Base-by-base conservation (phyloP, 176 grass and related monocot species). In the Triticum timopheevii region DNA sequence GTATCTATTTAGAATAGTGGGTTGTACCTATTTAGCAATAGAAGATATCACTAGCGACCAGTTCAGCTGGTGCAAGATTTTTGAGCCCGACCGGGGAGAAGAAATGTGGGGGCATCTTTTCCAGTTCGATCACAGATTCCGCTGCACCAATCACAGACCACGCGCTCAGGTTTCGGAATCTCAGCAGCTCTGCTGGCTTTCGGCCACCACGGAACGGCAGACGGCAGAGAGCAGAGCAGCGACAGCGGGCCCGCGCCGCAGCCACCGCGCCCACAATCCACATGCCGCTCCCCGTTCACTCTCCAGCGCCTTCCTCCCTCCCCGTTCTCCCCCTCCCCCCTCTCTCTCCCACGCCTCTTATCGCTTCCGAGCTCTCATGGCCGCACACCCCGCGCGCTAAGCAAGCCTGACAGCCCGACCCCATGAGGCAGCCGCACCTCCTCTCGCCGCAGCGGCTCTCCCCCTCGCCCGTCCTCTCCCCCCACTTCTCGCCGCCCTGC, bases 371-470 rank as follows among this genome's bases (percentile, higher is more conserved):
- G 71, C 59, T 83, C 79, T 62, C 20, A 87, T 87, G 79, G 88
- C 86, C 84, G 17, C 58, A 83, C 61, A 25, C 70, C 86, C 38
- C 19, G 3, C 88, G 36, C 62, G 67, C 22, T 88, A 35, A 76
- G 73, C n/a, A 69, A 80, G 8, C 20, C 80, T 28, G 80, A 83
- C 80, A 56, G 76, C 77, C 62, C 36, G 73, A 66, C 44, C 49
- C 45, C 90, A 98, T 95, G 87, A 90, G 86, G 92, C 89, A 77
- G 89, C 90, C 88, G 71, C 86, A 85, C 85, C 85, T 93, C 87
- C 77, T 86, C 89, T 68, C 67, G 82, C 70, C 73, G 73, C 91
- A 76, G 36, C 91, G 71, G 39, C 38, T 83, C 86, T 30, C 44
- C 82, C 73, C 84, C 7, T 86, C 83, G 80, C 80, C 79, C 6